Evolutionary conservation across 106 monocot genomes (phyloP).

Genomic region (Cymbidium sinense): DNA sequence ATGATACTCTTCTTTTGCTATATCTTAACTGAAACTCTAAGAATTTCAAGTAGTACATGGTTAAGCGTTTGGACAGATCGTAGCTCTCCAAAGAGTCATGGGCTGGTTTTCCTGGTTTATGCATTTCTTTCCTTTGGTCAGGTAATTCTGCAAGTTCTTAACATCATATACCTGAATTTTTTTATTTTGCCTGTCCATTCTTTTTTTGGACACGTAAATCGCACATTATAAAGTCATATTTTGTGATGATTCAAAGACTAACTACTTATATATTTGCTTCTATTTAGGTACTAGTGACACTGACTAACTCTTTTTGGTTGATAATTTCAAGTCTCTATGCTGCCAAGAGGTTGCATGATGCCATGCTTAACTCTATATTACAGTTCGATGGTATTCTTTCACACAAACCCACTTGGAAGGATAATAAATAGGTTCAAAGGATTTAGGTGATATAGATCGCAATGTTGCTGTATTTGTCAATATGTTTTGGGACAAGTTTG

Average conservation of each 20-base stretch:
- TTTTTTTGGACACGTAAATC: background rate
- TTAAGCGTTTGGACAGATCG: slow-evolving; percentile 90
- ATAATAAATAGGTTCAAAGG: slow-evolving; percentile 98
- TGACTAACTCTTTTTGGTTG: slow-evolving; percentile 85
- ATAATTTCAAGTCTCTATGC: slow-evolving; percentile 88
- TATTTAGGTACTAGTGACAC: slow-evolving; percentile 66
- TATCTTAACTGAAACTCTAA: slow-evolving; percentile 63
- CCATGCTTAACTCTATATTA: slow-evolving; percentile 86
- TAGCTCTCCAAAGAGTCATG: slow-evolving; percentile 55
- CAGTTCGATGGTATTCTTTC: slow-evolving; percentile 92
- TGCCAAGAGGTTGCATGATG: slow-evolving; percentile 85
- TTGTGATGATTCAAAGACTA: background rate
- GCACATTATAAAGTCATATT: background rate
- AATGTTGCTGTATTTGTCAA: slow-evolving; percentile 80
- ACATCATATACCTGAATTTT: background rate
- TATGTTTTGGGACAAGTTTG: slow-evolving; percentile 84
- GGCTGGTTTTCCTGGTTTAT: slow-evolving; percentile 74
- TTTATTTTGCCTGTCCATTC: background rate
- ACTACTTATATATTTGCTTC: slow-evolving; percentile 6
- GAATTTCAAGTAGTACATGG: slow-evolving; percentile 97
- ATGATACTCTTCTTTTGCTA: slow-evolving; percentile 64
- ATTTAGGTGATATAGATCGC: slow-evolving; percentile 90
- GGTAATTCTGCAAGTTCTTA: slow-evolving; percentile 28
- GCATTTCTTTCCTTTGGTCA: slow-evolving; percentile 75
- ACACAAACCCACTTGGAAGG: slow-evolving; percentile 95